Evolutionary conservation across 1,284 basidiomycete genomes (phyloP), one percentile per base, ranked within the genome.

Genomic region (Ustilago esculenta): DNA sequence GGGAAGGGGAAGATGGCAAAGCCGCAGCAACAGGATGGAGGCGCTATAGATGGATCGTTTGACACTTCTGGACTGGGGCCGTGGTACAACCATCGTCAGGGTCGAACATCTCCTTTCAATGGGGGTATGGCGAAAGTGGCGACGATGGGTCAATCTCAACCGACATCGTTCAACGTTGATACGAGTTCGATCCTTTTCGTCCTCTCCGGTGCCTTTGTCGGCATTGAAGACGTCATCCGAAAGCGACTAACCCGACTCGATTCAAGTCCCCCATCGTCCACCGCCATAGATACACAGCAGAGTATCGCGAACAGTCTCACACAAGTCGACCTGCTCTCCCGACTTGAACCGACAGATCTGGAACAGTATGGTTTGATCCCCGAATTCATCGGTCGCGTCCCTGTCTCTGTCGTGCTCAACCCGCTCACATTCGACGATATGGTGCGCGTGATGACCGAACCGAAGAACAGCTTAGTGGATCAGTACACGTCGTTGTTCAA

Each of bases 351-450:
- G 47, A 21, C 21, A 35, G 94, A 97, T 84, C 85, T 97, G 11
- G 86, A 91, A 11, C 87, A 89, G 84, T 97, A 90, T 73, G 94
- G 94, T 1, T 90, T 96, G 67, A 97, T 98, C 56, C 94, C 94
- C 9, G 94, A 60, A 63, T 96, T 97, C 78, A 87, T 95, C 35
- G 93, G 92, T 20, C 90, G 94, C 27, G 83, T 96, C 17, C 94
- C 94, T 4, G 90, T 92, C 29, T 86, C 94, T 34, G 92, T 93
- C 1, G 88, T 92, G 0, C 86, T 98, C 10, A 84, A 89, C 14
- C 89, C 91, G 4, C 85, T 98, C 2, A 84, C 81, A 80, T 87
- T 84, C 76, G 85, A 76, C 49, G 94, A 97, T 79, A 86, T 98
- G 9, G 87, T 93, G n/a, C 87, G 89, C 11, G 91, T 98, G 58